Evolutionary conservation across 108 stramenopile species (phyloP).

Genomic region (Skeletonema potamos): DNA sequence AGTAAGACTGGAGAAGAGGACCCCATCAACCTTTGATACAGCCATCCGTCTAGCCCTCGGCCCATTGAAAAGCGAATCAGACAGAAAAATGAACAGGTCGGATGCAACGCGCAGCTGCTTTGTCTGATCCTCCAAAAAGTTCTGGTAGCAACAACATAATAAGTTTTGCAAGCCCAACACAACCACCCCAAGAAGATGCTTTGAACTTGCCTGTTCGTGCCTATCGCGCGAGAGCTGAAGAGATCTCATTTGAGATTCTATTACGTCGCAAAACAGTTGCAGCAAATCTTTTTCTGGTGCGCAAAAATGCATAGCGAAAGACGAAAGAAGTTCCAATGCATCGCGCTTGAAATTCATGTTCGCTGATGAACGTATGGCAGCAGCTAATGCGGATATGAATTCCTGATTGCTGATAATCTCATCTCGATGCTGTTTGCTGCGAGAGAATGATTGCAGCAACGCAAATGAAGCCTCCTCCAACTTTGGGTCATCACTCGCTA

Average conservation of each 20-base stretch:
- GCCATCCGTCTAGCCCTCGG: conserved; percentile 26
- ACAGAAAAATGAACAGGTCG: conserved; percentile 22
- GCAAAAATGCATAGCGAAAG: conserved; percentile 4
- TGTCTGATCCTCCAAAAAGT: conserved; percentile 25
- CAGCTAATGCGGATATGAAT: conserved; percentile 7
- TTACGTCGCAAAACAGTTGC: conserved; percentile 18
- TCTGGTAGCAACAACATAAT: conserved; percentile 37
- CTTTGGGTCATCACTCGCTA: conserved; percentile 14
- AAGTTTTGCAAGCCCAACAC: conserved; percentile 48
- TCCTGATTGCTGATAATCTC: conserved; percentile 10
- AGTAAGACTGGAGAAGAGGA: conserved; percentile 53
- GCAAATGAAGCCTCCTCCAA: conserved; percentile 25
- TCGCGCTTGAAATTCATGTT: conserved; percentile 8
- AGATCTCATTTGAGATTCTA: conserved; percentile 18
- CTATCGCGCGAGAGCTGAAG: conserved; percentile 24
- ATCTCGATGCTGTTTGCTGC: conserved; percentile 25
- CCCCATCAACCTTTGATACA: conserved; percentile 32
- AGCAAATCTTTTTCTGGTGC: not conserved
- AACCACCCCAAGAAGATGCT: conserved; percentile 33
- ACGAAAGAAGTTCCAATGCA: conserved; percentile 25
- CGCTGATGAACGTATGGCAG: conserved; percentile 3
- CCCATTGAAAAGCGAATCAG: conserved; percentile 31
- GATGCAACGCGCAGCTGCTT: conserved; percentile 17
- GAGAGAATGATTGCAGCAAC: conserved; percentile 5
- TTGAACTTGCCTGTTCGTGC: conserved; percentile 5